Evolutionary conservation across 306 rosid genomes (phyloP), one percentile per base, ranked within the genome.

Genomic region (Oxytropis ochrocephala): DNA sequence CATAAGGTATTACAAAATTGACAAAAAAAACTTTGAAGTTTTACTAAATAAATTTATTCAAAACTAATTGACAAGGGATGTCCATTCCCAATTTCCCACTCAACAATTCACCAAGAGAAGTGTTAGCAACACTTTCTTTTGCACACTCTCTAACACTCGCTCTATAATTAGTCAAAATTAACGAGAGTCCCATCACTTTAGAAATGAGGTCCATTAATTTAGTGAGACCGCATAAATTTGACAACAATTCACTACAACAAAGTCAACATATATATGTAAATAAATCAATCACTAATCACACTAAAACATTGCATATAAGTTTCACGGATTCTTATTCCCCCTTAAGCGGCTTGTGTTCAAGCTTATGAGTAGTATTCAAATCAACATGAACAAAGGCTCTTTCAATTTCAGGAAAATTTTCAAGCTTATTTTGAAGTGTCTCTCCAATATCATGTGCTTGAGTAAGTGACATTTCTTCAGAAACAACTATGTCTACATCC

Each of bases 311-410:
- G 24, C 30, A 44, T 29, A 27, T 29, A 27, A 8, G 7, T 74
- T 53, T 62, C 55, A 61, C 14, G 29, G 14, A 12, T 47, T 57
- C 41, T 53, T 66, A 73, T 0, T 54, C 56, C 50, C 46, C 42
- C 55, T 72, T 85, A 6, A 88, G 48, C 39, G 79, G 44, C 47
- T 82, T 85, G 85, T 93, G 98, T 78, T 90, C 93, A 3, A 82
- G 89, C 82, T 74, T 88, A 55, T 88, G 98, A 80, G 88, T 86
- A 39, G 72, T 68, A 52, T 93, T 96, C 39, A 88, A 76, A 62
- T 94, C 98, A n/a, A 90, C 86, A 68, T 94, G 98, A 69, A 94
- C 96, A 64, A 94, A 94, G 4, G 98, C 98, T 75, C 98, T 74
- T 21, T 94, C 97, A 55, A 94, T 85, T 71, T 87, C 91, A 0